Evolutionary conservation across 169 alveolate species (phyloP), one percentile per base, ranked within the genome.

Genomic region (Plasmodium gallinaceum): DNA sequence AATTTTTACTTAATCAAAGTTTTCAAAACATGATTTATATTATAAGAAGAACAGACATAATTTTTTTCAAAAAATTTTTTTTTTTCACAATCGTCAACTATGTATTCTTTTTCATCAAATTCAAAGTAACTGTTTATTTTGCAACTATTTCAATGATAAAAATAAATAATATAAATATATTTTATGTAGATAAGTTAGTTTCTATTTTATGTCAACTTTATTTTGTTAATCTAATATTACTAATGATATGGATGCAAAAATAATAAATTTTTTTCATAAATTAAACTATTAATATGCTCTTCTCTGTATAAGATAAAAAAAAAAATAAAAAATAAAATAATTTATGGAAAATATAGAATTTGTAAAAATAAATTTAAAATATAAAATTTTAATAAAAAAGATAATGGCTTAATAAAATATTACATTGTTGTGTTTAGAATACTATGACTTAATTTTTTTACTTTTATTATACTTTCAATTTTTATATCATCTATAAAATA

Each of bases 221-320:
- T 62, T 3, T 58, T 48, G 10, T 16, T 46, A 22, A 8, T 64
- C 26, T 65, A 8, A 5, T 20, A 52, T 68, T 80, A 80, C 90
- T 80, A 80, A 20, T 80, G 66, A 68, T 80, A 80, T 43, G 90
- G 90, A 39, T 80, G 90, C 46, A 80, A 61, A 45, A 80, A 62
- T 32, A 80, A 43, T 18, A 80, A 26, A 32, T 80, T 80, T 37
- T 80, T 80, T 22, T 80, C 46, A 54, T 80, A 80, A 45, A 80
- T 46, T 46, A 80, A 46, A 18, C 90, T 80, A 51, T 68, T 80
- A 22, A 69, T 24, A 16, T 66, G 83, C n/a, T 68, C 58, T 42
- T 80, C 90, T 22, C 90, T 80, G 58, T 5, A 46, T 10, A 22
- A 7, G 7, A 54, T 18, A 54, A 54, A 54, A 54, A 54, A 54